Percentiles rank a stretch among this genome's conserved stretches.
These are phyloP conservation scores for Tuber indicum DNA, from an alignment of 495 filamentous ascomycete species.

Conservation along the genomic window DNA sequence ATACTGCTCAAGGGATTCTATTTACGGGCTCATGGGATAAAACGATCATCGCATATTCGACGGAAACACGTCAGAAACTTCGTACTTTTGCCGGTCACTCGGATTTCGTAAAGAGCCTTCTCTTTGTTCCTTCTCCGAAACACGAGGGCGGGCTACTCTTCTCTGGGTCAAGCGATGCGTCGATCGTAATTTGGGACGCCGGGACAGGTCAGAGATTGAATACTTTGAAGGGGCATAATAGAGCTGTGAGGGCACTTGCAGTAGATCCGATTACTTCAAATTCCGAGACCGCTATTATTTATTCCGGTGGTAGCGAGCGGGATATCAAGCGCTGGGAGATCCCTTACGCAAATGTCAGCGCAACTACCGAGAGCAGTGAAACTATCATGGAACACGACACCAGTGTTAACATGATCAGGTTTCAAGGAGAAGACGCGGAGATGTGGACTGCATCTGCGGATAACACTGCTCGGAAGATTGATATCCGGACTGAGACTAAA, in stretches of 20 bases:
- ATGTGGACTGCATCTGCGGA: conserved; percentile 90
- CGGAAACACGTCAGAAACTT: conserved; percentile 49
- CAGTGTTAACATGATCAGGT: conserved; percentile 69
- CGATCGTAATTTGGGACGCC: conserved; percentile 77
- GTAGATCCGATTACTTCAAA: conserved; percentile 58
- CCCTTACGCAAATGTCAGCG: conserved; percentile 14
- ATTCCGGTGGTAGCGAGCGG: conserved; percentile 75
- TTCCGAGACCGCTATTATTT: conserved; percentile 52
- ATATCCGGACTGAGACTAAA: conserved; percentile 23
- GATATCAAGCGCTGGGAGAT: conserved; percentile 68
- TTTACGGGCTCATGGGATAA: conserved; percentile 96
- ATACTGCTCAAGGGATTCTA: conserved; percentile 53
- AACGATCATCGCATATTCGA: conserved; percentile 73
- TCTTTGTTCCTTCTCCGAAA: conserved; percentile 40
- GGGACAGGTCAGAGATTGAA: conserved; percentile 60
- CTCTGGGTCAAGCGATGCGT: conserved; percentile 78
- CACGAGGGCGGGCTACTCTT: conserved; percentile 50
- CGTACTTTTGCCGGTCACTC: conserved; percentile 67
- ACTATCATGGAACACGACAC: conserved; percentile 80
- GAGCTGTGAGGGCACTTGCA: conserved; percentile 67
- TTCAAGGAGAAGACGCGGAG: conserved; percentile 62
- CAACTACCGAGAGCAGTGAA: conserved; percentile 44
- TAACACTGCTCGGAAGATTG: conserved; percentile 54
- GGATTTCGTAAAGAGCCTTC: conserved; percentile 82
- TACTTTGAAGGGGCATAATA: conserved; percentile 68